Evolutionary conservation across 2,329 filamentous ascomycete species (phyloP), one percentile per base, ranked within the genome.

Genomic region (Aureobasidium musti): DNA sequence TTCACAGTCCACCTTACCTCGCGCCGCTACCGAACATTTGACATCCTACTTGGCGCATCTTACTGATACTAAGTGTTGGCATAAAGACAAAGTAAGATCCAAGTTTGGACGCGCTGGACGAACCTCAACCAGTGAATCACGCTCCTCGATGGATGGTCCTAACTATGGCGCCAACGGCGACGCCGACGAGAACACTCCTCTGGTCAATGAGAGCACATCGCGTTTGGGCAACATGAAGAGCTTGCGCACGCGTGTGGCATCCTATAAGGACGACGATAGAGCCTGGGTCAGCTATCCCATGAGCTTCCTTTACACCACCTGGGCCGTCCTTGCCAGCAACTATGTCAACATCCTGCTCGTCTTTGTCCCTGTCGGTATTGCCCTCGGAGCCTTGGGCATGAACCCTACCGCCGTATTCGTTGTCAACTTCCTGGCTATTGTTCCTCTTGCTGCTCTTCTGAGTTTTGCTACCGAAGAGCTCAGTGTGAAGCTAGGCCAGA

Each of bases 371-470:
- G 76, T 91, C 49, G 90, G 90, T 68, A 90, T 93, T 69, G 73
- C 87, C 63, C 86, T 89, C 67, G 90, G 89, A 67, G 78, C 80
- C 17, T 72, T 86, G 68, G 79, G 81, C 54, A 90, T 89, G 87
- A 82, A 83, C 73, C 84, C 90, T 1, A 86, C 87, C 13, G 84
- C 85, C 65, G 84, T 92, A 70, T 97, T 98, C 73, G 86, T 93
- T 66, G 85, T 97, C 78, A 98, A 97, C 80, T 97, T 97, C 74
- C 86, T 97, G 70, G 93, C 93, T 68, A 97, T 97, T 71, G 89
- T 97, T 67, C 93, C 93, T 0, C 83, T 97, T 52, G 94, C 94
- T 2, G 91, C 89, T 19, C 88, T 97, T 81, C 82, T 98, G 30
- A 89, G 90, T 72, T 96, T 90, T 73, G 91, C 91, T 0, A 97